A percentile compares a stretch with the other conserved stretches of the same genome.
phyloP scores from a whole-genome alignment of 1,284 basidiomycete species.

The Gymnopus androsaceus region DNA sequence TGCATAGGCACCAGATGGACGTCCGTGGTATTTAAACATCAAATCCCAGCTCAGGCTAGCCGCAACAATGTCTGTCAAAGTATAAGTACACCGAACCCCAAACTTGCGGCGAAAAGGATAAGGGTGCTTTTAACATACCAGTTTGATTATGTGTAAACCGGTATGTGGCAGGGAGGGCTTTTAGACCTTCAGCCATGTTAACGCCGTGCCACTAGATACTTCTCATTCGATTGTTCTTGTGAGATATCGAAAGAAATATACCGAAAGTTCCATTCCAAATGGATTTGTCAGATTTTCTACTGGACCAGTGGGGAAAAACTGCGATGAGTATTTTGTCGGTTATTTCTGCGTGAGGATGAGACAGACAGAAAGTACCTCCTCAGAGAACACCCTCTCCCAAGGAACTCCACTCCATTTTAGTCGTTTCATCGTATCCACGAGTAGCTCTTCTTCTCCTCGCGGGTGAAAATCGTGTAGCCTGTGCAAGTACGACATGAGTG shows the following conservation, averaged over 20 bases:
- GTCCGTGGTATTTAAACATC: constrained; percentile 46
- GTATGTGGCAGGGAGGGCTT: constrained; percentile 43
- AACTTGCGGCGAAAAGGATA: not conserved
- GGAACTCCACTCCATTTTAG: constrained; percentile 54
- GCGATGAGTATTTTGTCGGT: too few relatives aligned
- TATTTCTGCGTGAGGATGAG: too few relatives aligned
- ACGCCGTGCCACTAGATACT: constrained; percentile 39
- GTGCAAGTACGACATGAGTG: too few relatives aligned
- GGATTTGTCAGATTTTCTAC: constrained; percentile 33
- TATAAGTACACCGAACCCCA: not conserved
- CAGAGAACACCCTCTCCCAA: constrained; percentile 45
- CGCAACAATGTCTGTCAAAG: constrained; percentile 35
- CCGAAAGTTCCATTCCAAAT: constrained; percentile 27
- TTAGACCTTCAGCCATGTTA: constrained; percentile 46
- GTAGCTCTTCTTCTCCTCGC: constrained; percentile 48
- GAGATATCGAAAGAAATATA: not conserved
- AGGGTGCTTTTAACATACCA: constrained; percentile 25
- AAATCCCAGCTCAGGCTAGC: constrained; percentile 44
- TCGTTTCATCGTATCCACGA: constrained; percentile 57
- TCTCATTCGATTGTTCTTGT: too few relatives aligned
- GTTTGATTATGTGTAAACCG: constrained; percentile 45
- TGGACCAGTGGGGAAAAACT: constrained; percentile 22
- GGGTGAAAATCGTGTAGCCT: constrained; percentile 59
- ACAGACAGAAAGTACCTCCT: constrained; percentile 30
- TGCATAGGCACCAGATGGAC: constrained; percentile 45